phyloP scores from a whole-genome alignment of 108 stramenopile genomes.

The Cylindrotheca closterium region DNA sequence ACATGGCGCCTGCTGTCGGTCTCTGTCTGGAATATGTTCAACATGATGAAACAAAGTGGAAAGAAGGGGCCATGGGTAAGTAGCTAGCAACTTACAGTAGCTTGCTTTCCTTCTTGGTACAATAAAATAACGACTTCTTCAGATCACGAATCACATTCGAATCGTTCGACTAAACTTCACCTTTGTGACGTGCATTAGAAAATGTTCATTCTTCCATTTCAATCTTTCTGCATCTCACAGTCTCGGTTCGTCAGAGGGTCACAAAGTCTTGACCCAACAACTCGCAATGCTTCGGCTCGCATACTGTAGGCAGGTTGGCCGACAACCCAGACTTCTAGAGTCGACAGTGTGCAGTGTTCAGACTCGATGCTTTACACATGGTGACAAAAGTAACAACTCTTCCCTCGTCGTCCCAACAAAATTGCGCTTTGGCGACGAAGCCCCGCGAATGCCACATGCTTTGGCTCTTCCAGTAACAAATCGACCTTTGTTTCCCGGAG shows the following conservation, averaged over 20 bases:
- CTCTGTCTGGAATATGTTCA: conserved; percentile 52
- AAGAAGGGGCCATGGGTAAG: too few species aligned
- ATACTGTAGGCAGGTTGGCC: neutral
- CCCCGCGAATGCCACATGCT: conserved; percentile 81
- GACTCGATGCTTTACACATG: neutral
- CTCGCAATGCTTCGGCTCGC: neutral
- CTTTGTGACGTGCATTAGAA: too few species aligned
- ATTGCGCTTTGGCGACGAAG: conserved; percentile 73
- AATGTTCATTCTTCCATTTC: too few species aligned
- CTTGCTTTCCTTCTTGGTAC: too few species aligned
- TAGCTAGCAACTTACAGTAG: too few species aligned
- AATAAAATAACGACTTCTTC: too few species aligned
- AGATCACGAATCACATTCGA: too few species aligned
- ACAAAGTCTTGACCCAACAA: too few species aligned
- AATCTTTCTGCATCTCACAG: too few species aligned
- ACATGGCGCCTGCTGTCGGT: conserved; percentile 72
- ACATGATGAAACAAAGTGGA: too few species aligned
- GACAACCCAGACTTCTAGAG: neutral
- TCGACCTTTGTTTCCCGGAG: conserved; percentile 82
- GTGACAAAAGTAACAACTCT: neutral
- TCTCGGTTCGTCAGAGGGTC: too few species aligned
- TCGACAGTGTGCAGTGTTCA: neutral
- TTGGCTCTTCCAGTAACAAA: conserved; percentile 71
- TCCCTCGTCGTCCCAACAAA: conserved; percentile 24
- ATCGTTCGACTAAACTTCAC: too few species aligned